Percentiles rank a stretch among this genome's conserved stretches.
These are phyloP conservation scores for Stachybotrys chlorohalonatus DNA, from an alignment of 2,329 filamentous ascomycete species.

Conservation along the genomic window DNA sequence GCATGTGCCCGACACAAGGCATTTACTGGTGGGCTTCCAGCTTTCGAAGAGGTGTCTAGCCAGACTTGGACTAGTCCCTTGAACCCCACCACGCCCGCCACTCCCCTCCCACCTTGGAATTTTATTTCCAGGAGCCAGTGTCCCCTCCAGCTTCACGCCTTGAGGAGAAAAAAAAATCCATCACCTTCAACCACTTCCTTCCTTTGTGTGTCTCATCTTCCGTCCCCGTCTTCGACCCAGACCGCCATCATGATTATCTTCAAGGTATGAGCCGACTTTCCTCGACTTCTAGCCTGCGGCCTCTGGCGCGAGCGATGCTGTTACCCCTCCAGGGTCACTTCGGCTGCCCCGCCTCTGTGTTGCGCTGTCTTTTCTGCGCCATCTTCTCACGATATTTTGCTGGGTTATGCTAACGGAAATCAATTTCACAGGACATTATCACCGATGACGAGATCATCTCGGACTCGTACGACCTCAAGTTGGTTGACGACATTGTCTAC, in stretches of 20 bases:
- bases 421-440: conserved; percentile 64
- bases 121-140: conserved; percentile 10
- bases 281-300: neutral
- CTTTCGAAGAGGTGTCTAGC: neutral
- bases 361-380: neutral
- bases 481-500: conserved; percentile 71
- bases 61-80: neutral
- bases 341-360: conserved; percentile 1
- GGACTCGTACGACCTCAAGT: conserved; percentile 81
- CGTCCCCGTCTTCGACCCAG: conserved; percentile 9
- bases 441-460: conserved; percentile 94
- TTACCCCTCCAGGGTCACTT: neutral
- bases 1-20: neutral
- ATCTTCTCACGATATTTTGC: neutral
- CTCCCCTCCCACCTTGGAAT: conserved; percentile 12
- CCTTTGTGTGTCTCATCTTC: conserved; percentile 9
- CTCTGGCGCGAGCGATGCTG: neutral
- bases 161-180: neutral
- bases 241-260: conserved; percentile 59
- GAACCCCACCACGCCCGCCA: conserved; percentile 6
- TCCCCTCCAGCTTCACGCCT: conserved; percentile 1
- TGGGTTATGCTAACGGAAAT: conserved; percentile 50
- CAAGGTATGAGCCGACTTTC: neutral
- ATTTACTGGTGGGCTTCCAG: neutral
- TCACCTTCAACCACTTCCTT: conserved; percentile 9